Base-by-base conservation (phyloP, 2,329 filamentous ascomycete genomes). In the Hypocrella siamensis region DNA sequence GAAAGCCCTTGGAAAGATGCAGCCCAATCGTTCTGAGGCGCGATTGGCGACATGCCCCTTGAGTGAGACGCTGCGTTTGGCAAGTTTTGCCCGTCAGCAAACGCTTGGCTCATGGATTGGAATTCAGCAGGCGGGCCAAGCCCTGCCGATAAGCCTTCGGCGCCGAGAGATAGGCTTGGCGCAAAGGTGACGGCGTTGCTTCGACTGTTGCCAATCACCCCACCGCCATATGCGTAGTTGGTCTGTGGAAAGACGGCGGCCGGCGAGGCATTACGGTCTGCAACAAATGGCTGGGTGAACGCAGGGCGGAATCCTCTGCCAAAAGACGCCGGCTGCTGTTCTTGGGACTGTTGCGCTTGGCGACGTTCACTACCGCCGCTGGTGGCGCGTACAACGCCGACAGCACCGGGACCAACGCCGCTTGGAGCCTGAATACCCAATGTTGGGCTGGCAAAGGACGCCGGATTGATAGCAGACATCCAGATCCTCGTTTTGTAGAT, bases 401-500 rank as follows among this genome's bases (percentile, higher is more conserved):
- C 67, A 17, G 74, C 72, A 17, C 75, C 76, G 7, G 73, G 72
- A 0, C 73, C 71, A 42, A 79, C 66, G 18, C 70, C 70, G 39
- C 73, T 76, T 2, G 78, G 74, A 3, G 76, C 73, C 49, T 78
- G 75, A 16, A 85, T 61, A 17, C 79, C 79, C 30, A 82, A 63
- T 3, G 74, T 75, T 14, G 81, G 79, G 39, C 76, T 86, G 17
- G 81, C 81, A 53, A 96, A 94, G 0, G 88, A 94, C 5, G 88
- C 90, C 6, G 90, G 90, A 51, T 98, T 98, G 54, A 98, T 93
- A 4, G 90, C 90, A 4, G 88, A 96, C 83, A 98, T 93, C 90
- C 90, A 98, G 46, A 98, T 98, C 44, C 92, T 75, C 16, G 88
- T 93, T 63, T 98, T 98, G 67, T 96, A 98, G 39, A 96, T 88